Percentiles rank a stretch among this genome's conserved stretches.
Conservation (phyloP, 2,329 filamentous ascomycete genomes). For the Calonectria pauciramosa region DNA sequence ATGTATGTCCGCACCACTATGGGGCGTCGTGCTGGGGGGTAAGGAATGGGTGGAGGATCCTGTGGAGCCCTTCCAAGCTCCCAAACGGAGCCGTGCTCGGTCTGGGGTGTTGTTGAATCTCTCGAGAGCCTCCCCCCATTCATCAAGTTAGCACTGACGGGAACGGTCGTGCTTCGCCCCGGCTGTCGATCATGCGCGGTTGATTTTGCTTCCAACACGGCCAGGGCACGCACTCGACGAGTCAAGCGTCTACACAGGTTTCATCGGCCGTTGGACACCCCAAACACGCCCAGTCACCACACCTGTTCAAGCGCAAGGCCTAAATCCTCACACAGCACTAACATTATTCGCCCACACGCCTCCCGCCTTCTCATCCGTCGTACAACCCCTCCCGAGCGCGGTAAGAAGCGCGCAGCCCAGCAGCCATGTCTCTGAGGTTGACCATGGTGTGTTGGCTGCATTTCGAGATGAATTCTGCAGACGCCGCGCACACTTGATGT, state of each 20-base stretch:
- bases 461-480: background rate
- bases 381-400: constrained; percentile 39
- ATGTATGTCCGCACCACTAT: constrained; percentile 18
- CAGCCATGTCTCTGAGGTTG: background rate
- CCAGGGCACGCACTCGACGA: constrained; percentile 3
- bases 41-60: constrained; percentile 40
- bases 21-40: constrained; percentile 39
- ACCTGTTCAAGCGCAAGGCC: background rate
- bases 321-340: constrained; percentile 9
- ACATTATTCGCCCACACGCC: constrained; percentile 24
- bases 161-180: constrained; percentile 23
- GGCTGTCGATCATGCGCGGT: constrained; percentile 26
- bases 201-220: constrained; percentile 7
- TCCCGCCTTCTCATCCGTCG: constrained; percentile 36
- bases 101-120: constrained; percentile 25
- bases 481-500: background rate
- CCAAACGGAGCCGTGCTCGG: constrained; percentile 29
- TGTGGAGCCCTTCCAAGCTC: constrained; percentile 35
- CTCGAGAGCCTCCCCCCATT: constrained; percentile 10
- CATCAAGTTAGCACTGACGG: constrained; percentile 13
- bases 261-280: constrained; percentile 10
- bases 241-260: background rate
- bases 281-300: constrained; percentile 7
- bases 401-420: constrained; percentile 31
- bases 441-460: background rate